Evolutionary conservation across 768 basidiomycete genomes (phyloP).

Genomic region (Trametes elegans): DNA sequence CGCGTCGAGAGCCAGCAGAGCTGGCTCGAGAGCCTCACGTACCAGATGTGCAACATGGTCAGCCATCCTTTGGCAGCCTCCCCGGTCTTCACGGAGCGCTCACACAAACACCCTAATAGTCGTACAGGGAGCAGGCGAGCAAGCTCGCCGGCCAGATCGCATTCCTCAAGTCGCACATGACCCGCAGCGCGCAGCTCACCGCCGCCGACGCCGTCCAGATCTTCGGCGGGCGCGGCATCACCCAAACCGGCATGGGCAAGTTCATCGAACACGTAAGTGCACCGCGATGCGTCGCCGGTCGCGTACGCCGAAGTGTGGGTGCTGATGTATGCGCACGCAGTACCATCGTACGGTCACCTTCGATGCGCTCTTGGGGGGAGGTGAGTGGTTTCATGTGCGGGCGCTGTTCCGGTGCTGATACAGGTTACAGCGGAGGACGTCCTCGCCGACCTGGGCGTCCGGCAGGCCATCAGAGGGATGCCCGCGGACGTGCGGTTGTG

Average conservation of each 20-base stretch:
- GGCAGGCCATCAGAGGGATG: conserved; percentile 76
- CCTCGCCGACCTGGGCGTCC: conserved; percentile 74
- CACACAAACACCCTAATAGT: conserved; percentile 31
- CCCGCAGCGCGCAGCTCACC: conserved; percentile 73
- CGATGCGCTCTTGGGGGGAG: conserved; percentile 71
- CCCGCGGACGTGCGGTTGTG: conserved; percentile 65
- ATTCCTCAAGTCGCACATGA: conserved; percentile 76
- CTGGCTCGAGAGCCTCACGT: conserved; percentile 85
- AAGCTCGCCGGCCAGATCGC: conserved; percentile 81
- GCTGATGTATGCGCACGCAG: conserved; percentile 29
- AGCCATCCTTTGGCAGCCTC: conserved; percentile 11
- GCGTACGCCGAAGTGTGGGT: background rate
- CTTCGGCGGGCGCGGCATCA: conserved; percentile 84
- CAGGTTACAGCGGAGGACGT: conserved; percentile 61
- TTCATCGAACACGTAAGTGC: conserved; percentile 66
- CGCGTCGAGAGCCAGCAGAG: conserved; percentile 75
- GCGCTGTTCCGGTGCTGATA: background rate
- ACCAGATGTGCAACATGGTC: conserved; percentile 86
- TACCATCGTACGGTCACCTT: conserved; percentile 67
- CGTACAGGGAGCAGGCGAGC: conserved; percentile 69
- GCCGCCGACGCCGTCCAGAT: conserved; percentile 82
- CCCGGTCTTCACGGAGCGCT: background rate
- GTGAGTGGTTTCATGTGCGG: conserved; percentile 27
- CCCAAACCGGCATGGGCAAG: conserved; percentile 81
- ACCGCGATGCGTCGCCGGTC: background rate